These are phyloP conservation scores for Panellus pusillus DNA, from an alignment of 768 basidiomycete species.

Conservation along the genomic window DNA sequence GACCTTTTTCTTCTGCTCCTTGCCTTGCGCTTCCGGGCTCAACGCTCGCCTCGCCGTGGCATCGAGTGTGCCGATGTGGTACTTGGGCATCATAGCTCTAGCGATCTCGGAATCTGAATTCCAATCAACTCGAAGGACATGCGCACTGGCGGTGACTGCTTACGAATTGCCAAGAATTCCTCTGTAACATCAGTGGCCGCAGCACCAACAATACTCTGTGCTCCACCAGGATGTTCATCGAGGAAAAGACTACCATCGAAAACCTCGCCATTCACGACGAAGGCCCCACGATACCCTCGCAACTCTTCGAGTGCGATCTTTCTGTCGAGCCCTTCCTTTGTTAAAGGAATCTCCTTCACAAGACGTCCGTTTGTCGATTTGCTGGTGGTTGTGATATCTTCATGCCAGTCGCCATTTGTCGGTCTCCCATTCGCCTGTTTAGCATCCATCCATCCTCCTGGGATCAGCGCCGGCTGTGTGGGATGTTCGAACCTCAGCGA, in stretches of 20 bases:
- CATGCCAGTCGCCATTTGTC: conserved; percentile 32
- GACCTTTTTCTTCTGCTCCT: conserved; percentile 5
- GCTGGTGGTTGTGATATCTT: background rate
- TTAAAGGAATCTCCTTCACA: conserved; percentile 40
- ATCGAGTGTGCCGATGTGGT: conserved; percentile 52
- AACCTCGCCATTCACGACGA: conserved; percentile 52
- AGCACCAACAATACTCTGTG: conserved; percentile 51
- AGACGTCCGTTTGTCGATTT: background rate
- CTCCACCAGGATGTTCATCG: conserved; percentile 59
- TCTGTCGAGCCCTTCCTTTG: conserved; percentile 42
- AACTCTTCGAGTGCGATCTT: conserved; percentile 47
- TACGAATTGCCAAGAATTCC: conserved; percentile 64
- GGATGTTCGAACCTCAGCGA: conserved; percentile 58
- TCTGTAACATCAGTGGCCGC: conserved; percentile 64
- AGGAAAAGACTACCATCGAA: conserved; percentile 55
- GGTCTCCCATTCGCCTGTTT: conserved; percentile 47
- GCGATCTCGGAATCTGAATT: background rate
- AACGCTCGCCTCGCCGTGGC: conserved; percentile 4
- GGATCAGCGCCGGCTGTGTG: conserved; percentile 31
- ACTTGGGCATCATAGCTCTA: conserved; percentile 23
- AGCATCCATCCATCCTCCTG: conserved; percentile 65
- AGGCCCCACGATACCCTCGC: conserved; percentile 41
- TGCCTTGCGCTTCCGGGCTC: background rate
- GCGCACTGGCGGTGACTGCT: conserved; percentile 24
- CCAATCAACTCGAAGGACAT: background rate